Evolutionary conservation across 495 filamentous ascomycete genomes (phyloP), one percentile per base, ranked within the genome.

Genomic region (Neurospora africana): DNA sequence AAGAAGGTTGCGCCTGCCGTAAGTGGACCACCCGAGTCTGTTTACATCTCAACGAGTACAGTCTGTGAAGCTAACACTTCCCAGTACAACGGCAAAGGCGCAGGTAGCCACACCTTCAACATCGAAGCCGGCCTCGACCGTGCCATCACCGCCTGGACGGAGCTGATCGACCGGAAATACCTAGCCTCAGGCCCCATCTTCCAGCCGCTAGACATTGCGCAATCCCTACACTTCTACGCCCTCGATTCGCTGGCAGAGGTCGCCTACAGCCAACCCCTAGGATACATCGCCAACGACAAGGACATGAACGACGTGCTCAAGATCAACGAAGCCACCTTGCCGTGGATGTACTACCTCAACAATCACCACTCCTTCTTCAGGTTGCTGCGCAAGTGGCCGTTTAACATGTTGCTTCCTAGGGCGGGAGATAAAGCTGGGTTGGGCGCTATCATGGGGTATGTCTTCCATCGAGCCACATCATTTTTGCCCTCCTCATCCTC

Each of bases 191-290:
- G 41, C 9, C 76, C 76, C 68, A 71, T 81, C 10, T 67, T 70
- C 44, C 36, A 33, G 73, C 80, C 79, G n/a, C 85, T 89, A 81
- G 87, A 90, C 30, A 73, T 79, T 17, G 73, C 77, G 74, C 81
- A 81, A 75, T 88, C 86, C 83, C 80, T 83, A 73, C 75, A 77
- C 65, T 81, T 76, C 70, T 86, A 88, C 76, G 87, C 88, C 7
- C 87, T 91, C 74, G 91, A 92, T 74, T 83, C 89, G 2, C 89
- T 92, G 71, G 86, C 86, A 13, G 86, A 91, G 73, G 81, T 92
- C 40, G 88, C 86, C 10, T 90, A 90, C 75, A 89, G 89, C 15
- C 80, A 84, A 39, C 83, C 89, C 1, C 84, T 92, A 27, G 90
- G 90, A 17, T 91, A 87, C 75, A 80, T 91, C 4, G 82, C 86